phyloP scores from a whole-genome alignment of 108 stramenopile genomes.

The Craspedostauros australis region DNA sequence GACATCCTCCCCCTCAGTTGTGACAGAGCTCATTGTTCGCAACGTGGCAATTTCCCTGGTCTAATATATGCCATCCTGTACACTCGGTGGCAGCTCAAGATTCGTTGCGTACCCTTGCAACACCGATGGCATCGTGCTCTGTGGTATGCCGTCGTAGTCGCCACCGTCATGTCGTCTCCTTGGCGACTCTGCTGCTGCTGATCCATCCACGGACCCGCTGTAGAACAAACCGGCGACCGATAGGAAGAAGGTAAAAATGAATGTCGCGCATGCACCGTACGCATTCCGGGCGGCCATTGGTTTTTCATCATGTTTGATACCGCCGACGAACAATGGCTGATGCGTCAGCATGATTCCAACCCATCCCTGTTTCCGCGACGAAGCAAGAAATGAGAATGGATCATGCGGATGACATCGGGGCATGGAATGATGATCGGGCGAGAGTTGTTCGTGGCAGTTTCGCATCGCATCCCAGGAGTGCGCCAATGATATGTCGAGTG shows the following conservation, averaged over 20 bases:
- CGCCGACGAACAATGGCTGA: conserved; percentile 56
- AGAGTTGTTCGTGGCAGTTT: no score
- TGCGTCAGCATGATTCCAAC: conserved; percentile 50
- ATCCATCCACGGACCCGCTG: no score
- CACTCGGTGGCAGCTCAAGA: conserved; percentile 15
- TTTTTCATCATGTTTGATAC: conserved; percentile 41
- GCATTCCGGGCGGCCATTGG: conserved; percentile 49
- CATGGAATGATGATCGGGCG: no score
- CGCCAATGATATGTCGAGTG: no score
- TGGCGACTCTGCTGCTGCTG: no score
- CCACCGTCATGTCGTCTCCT: neutral
- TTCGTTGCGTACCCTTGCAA: conserved; percentile 12
- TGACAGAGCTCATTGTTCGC: no score
- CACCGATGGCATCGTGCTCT: neutral
- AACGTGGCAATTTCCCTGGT: no score
- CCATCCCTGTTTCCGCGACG: conserved; percentile 29
- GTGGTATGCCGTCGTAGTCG: conserved; percentile 6
- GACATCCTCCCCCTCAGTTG: no score
- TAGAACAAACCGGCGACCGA: no score
- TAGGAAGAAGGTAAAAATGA: conserved; percentile 42
- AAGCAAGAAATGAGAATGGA: no score
- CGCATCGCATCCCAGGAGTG: no score
- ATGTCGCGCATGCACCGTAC: conserved; percentile 65
- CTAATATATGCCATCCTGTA: neutral
- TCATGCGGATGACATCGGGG: no score